A percentile compares a stretch with the other conserved stretches of the same genome.
These are phyloP conservation scores for Canavalia ensiformis DNA, from an alignment of 306 rosid genomes.

Conservation along the genomic window DNA sequence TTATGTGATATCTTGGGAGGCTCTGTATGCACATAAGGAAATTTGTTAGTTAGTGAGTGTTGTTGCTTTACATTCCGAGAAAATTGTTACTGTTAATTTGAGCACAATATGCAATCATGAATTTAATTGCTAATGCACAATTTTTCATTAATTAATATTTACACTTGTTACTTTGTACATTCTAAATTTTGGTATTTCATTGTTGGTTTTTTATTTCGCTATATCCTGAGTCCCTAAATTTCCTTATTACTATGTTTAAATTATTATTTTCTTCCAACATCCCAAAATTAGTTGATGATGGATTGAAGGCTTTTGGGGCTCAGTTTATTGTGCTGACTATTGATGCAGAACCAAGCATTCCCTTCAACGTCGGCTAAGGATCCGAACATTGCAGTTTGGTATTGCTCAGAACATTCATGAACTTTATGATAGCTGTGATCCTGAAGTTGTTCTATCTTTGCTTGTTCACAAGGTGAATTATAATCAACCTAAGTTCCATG, in stretches of 20 bases:
- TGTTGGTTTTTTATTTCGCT: slow-evolving; percentile 19
- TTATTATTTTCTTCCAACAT: slow-evolving; percentile 21
- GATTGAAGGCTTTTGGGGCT: slow-evolving; percentile 43
- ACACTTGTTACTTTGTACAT: slow-evolving; percentile 25
- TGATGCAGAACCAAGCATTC: slow-evolving; percentile 74
- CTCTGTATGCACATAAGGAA: slow-evolving; percentile 12
- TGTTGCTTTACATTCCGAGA: slow-evolving; percentile 23
- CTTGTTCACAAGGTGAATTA: slow-evolving; percentile 89
- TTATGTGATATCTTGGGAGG: slow-evolving; percentile 40
- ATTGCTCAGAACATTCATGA: slow-evolving; percentile 79
- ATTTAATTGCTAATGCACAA: slow-evolving; percentile 18
- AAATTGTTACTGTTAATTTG: slow-evolving; percentile 10
- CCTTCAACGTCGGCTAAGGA: slow-evolving; percentile 84
- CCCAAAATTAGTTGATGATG: slow-evolving; percentile 45
- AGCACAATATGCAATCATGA: slow-evolving; percentile 4
- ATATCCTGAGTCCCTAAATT: slow-evolving; percentile 22
- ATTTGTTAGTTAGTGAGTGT: neutral
- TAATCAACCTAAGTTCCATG: slow-evolving; percentile 38
- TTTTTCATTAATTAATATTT: neutral
- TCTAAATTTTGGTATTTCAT: slow-evolving; percentile 22
- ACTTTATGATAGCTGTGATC: slow-evolving; percentile 90
- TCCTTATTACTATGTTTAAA: slow-evolving; percentile 35
- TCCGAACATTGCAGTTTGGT: slow-evolving; percentile 84
- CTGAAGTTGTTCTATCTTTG: slow-evolving; percentile 85
- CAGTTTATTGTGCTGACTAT: slow-evolving; percentile 44